Evolutionary conservation across 148 eudicot species (phyloP), one percentile per base, ranked within the genome.

Genomic region (Spergularia bocconei): DNA sequence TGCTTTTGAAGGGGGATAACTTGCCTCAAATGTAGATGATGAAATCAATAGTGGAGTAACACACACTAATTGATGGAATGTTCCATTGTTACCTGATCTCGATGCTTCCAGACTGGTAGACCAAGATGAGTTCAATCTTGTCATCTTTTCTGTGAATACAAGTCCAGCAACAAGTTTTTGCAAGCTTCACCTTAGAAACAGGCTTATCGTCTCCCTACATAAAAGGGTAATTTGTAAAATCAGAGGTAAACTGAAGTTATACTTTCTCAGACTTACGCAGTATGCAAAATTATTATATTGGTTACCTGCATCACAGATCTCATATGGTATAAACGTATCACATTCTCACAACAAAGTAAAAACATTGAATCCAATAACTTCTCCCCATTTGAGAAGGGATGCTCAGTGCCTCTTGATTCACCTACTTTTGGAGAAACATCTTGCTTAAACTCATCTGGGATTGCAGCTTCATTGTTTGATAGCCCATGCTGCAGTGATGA

Each of bases 91-190:
- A 88, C 97, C 93, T 88, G 78, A 91, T 78, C 82, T 91, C 97
- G 36, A 91, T 23, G 17, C 62, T 80, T 78, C 97, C 93, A 54
- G 97, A 84, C 63, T 84, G 83, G 64, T 85, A 91, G 56, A 82
- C 82, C 79, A 89, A 80, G 51, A 83, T 71, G 61, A 91, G 74
- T 63, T 87, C 92, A 66, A 77, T 76, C 72, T 77, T 82, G 69
- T 75, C 91, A 79, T 81, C 85, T 80, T 85, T 85, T 70, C 66
- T 81, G 56, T 85, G 77, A 62, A 82, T 85, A 68, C 90, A 69
- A 67, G 93, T 84, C 92, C 92, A 91, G 79, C 90, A 89, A 77
- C 97, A 89, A 72, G 88, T 79, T 63, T 79, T 87, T 39, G 79
- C 75, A 73, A 91, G 91, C 76, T 84, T 83, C 71, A 88, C 87